Conservation (phyloP, 169 alveolate genomes). For the Eimeria maxima region DNA sequence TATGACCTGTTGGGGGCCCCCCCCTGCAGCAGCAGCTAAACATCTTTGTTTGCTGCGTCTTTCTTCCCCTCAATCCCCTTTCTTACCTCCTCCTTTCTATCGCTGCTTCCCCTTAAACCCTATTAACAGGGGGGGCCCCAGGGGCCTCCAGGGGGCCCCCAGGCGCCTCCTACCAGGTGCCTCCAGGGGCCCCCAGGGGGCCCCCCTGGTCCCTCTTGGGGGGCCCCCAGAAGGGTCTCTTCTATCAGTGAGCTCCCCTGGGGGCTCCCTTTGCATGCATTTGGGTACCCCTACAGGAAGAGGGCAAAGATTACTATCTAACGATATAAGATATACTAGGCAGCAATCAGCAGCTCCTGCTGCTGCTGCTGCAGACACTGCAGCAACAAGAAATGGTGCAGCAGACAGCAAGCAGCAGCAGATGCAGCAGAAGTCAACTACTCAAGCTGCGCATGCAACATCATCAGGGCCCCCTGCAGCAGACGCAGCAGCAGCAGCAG, state of each 20-base stretch:
- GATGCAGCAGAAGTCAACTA: background rate
- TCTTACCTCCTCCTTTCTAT: background rate
- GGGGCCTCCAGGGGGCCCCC: conserved; percentile 5
- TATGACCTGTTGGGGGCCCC: conserved; percentile 37
- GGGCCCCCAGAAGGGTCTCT: background rate
- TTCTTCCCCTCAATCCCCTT: background rate
- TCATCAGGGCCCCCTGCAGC: background rate
- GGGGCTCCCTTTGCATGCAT: background rate
- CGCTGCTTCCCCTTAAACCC: background rate
- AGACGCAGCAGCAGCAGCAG: background rate
- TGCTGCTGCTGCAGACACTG: too few species aligned
- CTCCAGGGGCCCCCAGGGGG: too few species aligned
- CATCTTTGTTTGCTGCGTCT: background rate
- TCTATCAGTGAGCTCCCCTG: background rate
- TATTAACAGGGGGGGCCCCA: background rate
- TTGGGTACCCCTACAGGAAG: background rate
- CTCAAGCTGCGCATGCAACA: too few species aligned
- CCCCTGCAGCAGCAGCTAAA: background rate
- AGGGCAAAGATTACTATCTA: too few species aligned
- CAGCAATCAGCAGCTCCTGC: too few species aligned
- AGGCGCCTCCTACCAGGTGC: background rate
- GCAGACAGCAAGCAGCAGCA: background rate
- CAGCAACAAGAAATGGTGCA: too few species aligned
- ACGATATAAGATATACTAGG: background rate
- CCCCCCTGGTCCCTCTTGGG: too few species aligned